Base-by-base conservation (phyloP, 805 yeast species). In the Wickerhamomyces strasburgensis region DNA sequence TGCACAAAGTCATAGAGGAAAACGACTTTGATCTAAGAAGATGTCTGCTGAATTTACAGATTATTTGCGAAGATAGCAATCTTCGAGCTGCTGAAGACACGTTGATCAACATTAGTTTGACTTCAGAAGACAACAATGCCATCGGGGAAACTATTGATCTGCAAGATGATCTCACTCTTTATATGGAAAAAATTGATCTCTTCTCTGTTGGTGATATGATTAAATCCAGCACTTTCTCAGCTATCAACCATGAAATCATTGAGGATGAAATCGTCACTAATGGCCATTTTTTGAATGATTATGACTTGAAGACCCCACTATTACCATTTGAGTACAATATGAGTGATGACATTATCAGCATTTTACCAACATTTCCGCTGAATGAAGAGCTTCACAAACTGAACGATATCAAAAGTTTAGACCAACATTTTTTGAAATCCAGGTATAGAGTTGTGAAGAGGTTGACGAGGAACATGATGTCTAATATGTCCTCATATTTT, bases 11-110 rank as follows among this genome's bases (percentile, higher is more conserved):
- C 0, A 44, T 67, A 1, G 33, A 41, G 6, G 44, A 49, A 10
- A 44, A 51, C 30, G 5, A 52, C 5, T 48, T 45, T 31, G 83
- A 78, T 51, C 54, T 79, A 19, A 59, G 84, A 35, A 65, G 62
- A 40, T 64, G 69, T 27, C 46, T 79, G 9, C 57, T 65, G 55
- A 57, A 61, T 4, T 57, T 74, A 25, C 81, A 78, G 47, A 61
- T 57, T 38, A 13, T 64, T 1, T 71, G 72, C 41, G 23, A 34
- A n/a, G 15, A 27, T 14, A 27, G 17, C 5, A n/a, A 19, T n/a
- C 29, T 6, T 6, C 14, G 10, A 13, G 7, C 15, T n/a, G n/a
- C n/a, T n/a, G n/a, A n/a, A 21, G 25, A 21, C 25, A 8, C 25
- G 7, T 21, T 21, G 25, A 21, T 21, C 10, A 21, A 21, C 25